Base-by-base conservation (phyloP, 2,329 filamentous ascomycete genomes). In the Nemania sp. region DNA sequence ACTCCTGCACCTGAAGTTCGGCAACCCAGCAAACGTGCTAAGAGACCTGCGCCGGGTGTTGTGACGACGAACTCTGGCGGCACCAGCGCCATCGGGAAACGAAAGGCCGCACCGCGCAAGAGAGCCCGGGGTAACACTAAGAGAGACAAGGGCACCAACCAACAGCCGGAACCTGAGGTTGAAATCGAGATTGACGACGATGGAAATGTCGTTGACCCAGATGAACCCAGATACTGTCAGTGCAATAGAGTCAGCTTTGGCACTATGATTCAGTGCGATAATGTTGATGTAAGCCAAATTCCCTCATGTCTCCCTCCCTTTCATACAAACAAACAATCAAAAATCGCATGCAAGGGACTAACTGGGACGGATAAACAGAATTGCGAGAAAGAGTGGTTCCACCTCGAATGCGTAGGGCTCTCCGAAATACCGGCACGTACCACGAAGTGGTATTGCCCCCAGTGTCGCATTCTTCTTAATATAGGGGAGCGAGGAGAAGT, bases 311-410 rank as follows among this genome's bases (percentile, higher is more conserved):
- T 65, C 66, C 68, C 67, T n/a, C 13, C 26, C 27, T n/a, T 32
- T 5, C n/a, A 53, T n/a, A 10, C 24, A 32, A 29, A 8, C 27
- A 29, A 73, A 53, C 69, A 69, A 51, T 4, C 24, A 43, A 59
- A 59, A 6, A 20, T 59, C 64, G 64, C 45, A 51, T 41, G 60
- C 10, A 13, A 47, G 62, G 70, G 67, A 74, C 72, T 75, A 73
- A 77, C 74, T 60, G 59, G 63, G 56, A 64, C 71, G 66, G 68
- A 59, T 66, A 64, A 69, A 71, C 75, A 86, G 82, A 82, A 92
- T 80, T 96, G 93, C 81, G 90, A 93, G 73, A 89, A 89, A 70
- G 92, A 95, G 79, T 96, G 93, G 93, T 96, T 95, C 78, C 93
- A 96, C 77, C 85, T 96, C 47, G 88, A 89, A 70, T 96, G 93